Conservation (phyloP, 176 grass and related monocot species). For the Cenchrus fungigraminus region DNA sequence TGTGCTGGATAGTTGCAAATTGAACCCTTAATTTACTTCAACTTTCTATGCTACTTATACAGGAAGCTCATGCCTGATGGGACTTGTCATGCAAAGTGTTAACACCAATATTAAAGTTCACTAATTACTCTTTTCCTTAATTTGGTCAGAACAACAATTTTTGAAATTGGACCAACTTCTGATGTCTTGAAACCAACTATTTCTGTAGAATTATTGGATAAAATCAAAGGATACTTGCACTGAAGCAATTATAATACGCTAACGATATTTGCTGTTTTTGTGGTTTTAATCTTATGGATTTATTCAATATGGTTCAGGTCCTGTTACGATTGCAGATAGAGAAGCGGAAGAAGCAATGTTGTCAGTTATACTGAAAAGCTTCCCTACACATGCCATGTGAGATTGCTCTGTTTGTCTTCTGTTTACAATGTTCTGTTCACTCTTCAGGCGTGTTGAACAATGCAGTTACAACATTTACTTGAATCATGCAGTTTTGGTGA, state of each 20-base stretch:
- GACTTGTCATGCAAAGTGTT: background rate
- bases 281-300: conserved; percentile 17
- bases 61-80: background rate
- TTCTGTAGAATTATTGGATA: background rate
- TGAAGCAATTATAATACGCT: background rate
- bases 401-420: conserved; percentile 6
- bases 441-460: background rate
- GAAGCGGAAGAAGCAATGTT: conserved; percentile 92
- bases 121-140: conserved; percentile 1
- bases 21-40: background rate
- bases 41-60: background rate
- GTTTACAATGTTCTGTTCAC: conserved; percentile 4
- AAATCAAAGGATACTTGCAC: background rate
- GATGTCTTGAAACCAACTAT: background rate
- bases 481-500: conserved; percentile 70
- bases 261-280: background rate
- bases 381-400: conserved; percentile 84
- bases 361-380: conserved; percentile 74
- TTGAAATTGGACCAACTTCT: background rate
- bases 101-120: background rate
- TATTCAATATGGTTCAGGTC: conserved; percentile 48
- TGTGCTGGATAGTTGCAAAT: background rate
- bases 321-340: conserved; percentile 88
- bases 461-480: background rate
- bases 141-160: background rate